Base-by-base conservation (phyloP, 202 grass and related monocot genomes). In the Musa balbisiana region DNA sequence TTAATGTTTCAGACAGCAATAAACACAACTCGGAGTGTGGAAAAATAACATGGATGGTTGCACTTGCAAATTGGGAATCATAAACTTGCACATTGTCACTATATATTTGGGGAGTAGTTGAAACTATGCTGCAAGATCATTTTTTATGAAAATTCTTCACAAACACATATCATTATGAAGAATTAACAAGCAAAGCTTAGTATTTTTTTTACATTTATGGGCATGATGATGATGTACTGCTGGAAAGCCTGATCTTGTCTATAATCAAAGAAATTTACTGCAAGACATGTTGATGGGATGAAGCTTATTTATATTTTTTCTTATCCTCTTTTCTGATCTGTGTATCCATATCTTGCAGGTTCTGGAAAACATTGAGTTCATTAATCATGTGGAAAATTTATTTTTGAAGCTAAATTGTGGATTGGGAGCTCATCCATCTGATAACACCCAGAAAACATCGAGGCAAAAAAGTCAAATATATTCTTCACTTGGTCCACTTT, bases 291-390 rank as follows among this genome's bases (percentile, higher is more conserved):
- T 43, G 33, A 43, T 8, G 33, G 33, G 0, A 43, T 43, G 33
- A 43, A 43, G 33, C 20, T 17, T 73, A 80, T 49, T 72, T 29
- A 78, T 82, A 24, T 24, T 23, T 11, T 52, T 22, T 66, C 11
- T 17, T 13, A 3, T 62, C 82, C 33, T 62, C 25, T 76, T 81
- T 71, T 25, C 67, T 50, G 2, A 73, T 54, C 73, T 67, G 21
- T 55, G 10, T 73, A 19, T 73, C 51, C 16, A 15, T 24, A 73
- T 73, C 11, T 55, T 55, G 25, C 88, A 97, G 90, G 84, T 97
- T 73, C 51, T 84, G 62, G 93, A 97, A 80, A 97, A 89, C 77
- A 87, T 55, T 78, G 86, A 69, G 78, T 89, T 92, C 79, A 78
- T 97, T 51, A 81, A 89, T 73, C 83, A 84, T 68, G 78, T 87